Conservation (phyloP, 1,284 basidiomycete species). For the Malassezia arunalokei region DNA sequence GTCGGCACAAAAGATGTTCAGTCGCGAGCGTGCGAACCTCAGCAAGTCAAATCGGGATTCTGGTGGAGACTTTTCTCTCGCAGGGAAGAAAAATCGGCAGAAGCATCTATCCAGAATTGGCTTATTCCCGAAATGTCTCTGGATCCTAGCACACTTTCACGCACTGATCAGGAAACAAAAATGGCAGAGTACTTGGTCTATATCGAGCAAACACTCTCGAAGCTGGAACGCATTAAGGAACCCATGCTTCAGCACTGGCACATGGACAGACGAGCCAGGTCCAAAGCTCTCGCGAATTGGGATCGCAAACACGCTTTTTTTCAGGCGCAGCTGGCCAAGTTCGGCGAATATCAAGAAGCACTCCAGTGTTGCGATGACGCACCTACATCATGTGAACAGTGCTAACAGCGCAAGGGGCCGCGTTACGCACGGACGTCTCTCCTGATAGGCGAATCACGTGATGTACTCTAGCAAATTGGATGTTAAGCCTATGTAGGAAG, state of each 20-base stretch:
- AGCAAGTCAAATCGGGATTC: too few species aligned
- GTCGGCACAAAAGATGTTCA: neutral
- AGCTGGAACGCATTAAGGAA: conserved; percentile 69
- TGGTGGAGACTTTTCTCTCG: neutral
- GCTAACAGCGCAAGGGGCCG: too few species aligned
- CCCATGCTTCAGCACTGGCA: conserved; percentile 73
- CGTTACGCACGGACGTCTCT: neutral
- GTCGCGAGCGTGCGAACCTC: too few species aligned
- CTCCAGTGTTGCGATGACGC: conserved; percentile 45
- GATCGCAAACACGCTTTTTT: conserved; percentile 77
- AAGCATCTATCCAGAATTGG: conserved; percentile 59
- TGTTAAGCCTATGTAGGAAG: conserved; percentile 1
- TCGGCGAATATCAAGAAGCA: conserved; percentile 84
- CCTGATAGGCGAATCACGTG: neutral
- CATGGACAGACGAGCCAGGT: conserved; percentile 56
- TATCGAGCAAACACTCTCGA: conserved; percentile 65
- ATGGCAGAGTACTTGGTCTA: conserved; percentile 37
- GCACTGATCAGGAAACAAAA: conserved; percentile 60
- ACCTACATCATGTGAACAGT: neutral
- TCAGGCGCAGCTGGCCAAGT: conserved; percentile 83
- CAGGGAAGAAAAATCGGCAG: neutral
- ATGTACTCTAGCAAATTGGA: neutral
- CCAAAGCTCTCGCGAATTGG: conserved; percentile 78
- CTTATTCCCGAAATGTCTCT: conserved; percentile 71
- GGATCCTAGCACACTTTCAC: conserved; percentile 71